A percentile compares a stretch with the other conserved stretches of the same genome.
These are phyloP conservation scores for Ilex asprella DNA, from an alignment of 257 asterid species.

Conservation along the genomic window DNA sequence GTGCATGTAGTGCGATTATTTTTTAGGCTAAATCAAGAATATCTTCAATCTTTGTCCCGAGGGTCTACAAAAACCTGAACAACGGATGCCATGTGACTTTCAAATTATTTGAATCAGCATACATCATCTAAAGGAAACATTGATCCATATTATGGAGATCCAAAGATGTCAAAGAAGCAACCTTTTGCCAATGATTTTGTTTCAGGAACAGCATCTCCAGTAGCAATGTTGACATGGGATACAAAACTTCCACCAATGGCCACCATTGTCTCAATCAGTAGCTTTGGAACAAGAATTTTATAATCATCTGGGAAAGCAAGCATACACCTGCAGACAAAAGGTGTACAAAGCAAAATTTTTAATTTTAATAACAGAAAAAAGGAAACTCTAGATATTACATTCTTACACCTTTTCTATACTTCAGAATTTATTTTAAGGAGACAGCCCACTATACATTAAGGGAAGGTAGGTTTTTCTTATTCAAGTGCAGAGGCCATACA, in stretches of 20 bases:
- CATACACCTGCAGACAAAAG: conserved; percentile 60
- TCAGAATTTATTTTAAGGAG: neutral
- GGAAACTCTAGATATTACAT: neutral
- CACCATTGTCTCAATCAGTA: conserved; percentile 74
- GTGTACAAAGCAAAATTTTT: conserved; percentile 1
- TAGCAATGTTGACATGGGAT: conserved; percentile 81
- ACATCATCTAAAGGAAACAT: conserved; percentile 1
- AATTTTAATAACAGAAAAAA: neutral
- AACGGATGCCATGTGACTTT: neutral
- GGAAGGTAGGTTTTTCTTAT: neutral
- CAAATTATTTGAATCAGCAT: neutral
- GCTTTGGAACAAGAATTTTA: conserved; percentile 73
- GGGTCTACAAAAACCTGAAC: neutral
- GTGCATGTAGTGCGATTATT: too few species aligned
- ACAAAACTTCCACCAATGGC: conserved; percentile 63
- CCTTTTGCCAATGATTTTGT: conserved; percentile 91
- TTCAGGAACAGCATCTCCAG: conserved; percentile 89
- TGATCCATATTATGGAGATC: conserved; percentile 7
- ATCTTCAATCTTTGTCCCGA: neutral
- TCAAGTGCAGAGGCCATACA: too few species aligned
- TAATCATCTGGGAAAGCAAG: conserved; percentile 94
- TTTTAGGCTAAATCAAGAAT: too few species aligned
- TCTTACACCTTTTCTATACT: neutral
- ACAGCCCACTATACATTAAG: neutral
- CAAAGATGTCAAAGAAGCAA: conserved; percentile 18